A percentile compares a stretch with the other conserved stretches of the same genome.
phyloP scores from a whole-genome alignment of 495 filamentous ascomycete species.

The Talaromyces trachyspermus region DNA sequence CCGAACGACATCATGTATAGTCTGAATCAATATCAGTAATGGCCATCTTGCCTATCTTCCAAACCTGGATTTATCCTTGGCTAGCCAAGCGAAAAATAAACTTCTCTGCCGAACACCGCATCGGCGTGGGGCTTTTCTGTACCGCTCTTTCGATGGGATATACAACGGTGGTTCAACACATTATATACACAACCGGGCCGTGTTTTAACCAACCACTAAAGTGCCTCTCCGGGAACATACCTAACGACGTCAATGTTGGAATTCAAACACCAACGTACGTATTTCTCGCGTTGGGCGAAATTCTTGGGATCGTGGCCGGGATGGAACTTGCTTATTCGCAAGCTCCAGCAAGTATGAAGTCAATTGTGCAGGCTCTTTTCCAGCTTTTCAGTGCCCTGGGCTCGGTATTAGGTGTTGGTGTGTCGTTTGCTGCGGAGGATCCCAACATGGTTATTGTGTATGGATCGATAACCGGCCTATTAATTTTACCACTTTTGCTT shows the following conservation, averaged over 20 bases:
- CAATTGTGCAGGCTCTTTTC: too few relatives aligned
- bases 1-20: conserved; percentile 72
- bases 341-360: conserved; percentile 32
- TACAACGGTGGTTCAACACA: conserved; percentile 63
- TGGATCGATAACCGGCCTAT: too few relatives aligned
- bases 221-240: background rate
- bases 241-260: conserved; percentile 41
- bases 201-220: conserved; percentile 20
- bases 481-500: too few relatives aligned
- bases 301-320: conserved; percentile 54
- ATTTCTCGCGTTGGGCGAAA: conserved; percentile 58
- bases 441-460: too few relatives aligned
- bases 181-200: conserved; percentile 56
- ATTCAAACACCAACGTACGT: conserved; percentile 54
- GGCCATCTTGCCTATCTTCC: conserved; percentile 62
- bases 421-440: too few relatives aligned
- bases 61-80: conserved; percentile 59
- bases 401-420: too few relatives aligned
- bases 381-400: too few relatives aligned
- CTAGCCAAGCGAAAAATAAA: conserved; percentile 57
- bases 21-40: conserved; percentile 72
- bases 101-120: conserved; percentile 68
- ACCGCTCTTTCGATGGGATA: conserved; percentile 56
- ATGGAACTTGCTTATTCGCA: conserved; percentile 43
- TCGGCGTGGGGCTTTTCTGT: conserved; percentile 62